phyloP scores from a whole-genome alignment of 2,329 filamentous ascomycete species.

The Verticillium albo-atrum region DNA sequence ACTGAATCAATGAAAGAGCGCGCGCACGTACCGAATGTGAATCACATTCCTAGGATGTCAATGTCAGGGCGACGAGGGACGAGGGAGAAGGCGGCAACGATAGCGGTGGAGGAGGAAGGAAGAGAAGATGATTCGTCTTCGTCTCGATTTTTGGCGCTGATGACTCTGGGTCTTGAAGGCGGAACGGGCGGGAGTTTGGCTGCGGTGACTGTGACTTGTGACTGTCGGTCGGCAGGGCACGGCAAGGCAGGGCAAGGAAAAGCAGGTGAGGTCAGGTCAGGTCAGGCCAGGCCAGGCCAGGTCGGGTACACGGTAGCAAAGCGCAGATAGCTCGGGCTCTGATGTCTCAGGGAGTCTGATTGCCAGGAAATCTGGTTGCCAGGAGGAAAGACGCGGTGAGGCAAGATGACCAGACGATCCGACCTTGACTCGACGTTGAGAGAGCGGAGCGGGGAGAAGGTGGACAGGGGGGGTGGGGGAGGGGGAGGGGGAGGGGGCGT shows the following conservation, averaged over 20 bases:
- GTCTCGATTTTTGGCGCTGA: background rate
- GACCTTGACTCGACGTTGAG: background rate
- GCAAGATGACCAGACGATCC: conserved; percentile 1
- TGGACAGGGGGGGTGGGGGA: background rate
- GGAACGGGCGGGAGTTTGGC: background rate
- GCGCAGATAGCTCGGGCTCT: background rate
- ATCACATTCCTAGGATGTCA: background rate
- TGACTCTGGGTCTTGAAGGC: background rate
- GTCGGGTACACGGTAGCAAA: background rate
- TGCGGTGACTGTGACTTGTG: background rate
- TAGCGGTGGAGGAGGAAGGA: background rate
- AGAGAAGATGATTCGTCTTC: background rate
- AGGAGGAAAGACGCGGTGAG: conserved; percentile 10
- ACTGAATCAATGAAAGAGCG: background rate
- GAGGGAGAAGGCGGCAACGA: background rate
- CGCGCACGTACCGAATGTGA: background rate
- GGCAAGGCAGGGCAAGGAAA: background rate
- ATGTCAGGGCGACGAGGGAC: background rate
- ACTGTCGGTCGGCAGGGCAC: background rate
- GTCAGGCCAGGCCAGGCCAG: background rate
- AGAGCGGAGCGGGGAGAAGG: background rate
- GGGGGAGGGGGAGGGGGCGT: background rate
- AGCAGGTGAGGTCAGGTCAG: too few species aligned
- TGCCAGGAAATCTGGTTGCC: conserved; percentile 3
- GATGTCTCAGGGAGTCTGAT: background rate